phyloP scores from a whole-genome alignment of 169 alveolate species.

The Neospora caninum region DNA sequence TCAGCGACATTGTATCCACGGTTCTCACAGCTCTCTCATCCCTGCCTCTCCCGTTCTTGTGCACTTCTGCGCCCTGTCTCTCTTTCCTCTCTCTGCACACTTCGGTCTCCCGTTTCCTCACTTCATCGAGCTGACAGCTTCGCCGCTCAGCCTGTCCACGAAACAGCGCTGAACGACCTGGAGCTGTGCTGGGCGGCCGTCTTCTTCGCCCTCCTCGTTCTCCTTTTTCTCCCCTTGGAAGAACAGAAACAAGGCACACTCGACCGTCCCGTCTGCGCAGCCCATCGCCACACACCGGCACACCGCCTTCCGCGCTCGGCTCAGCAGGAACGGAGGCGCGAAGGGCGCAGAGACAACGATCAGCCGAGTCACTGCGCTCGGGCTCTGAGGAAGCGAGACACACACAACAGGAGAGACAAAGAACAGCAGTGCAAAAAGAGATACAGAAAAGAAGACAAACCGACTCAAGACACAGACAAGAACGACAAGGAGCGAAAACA shows the following conservation, averaged over 20 bases:
- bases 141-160: not conserved
- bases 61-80: not conserved
- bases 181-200: not conserved
- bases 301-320: not conserved
- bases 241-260: not conserved
- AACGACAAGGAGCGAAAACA: too few species aligned
- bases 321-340: not conserved
- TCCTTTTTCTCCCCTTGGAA: not conserved
- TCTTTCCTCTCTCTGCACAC: not conserved
- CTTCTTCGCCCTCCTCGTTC: not conserved
- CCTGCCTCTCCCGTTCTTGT: too few species aligned
- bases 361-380: not conserved
- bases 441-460: not conserved
- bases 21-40: too few species aligned
- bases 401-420: not conserved
- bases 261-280: not conserved
- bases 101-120: not conserved
- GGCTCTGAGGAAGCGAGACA: not conserved
- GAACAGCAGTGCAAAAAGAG: not conserved
- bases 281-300: conserved; percentile 17
- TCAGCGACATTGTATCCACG: too few species aligned
- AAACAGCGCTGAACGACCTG: not conserved
- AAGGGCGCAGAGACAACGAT: not conserved
- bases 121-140: not conserved
- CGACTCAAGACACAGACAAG: too few species aligned